Evolutionary conservation across 441 rosid genomes (phyloP).

Genomic region (Oxalis stricta): DNA sequence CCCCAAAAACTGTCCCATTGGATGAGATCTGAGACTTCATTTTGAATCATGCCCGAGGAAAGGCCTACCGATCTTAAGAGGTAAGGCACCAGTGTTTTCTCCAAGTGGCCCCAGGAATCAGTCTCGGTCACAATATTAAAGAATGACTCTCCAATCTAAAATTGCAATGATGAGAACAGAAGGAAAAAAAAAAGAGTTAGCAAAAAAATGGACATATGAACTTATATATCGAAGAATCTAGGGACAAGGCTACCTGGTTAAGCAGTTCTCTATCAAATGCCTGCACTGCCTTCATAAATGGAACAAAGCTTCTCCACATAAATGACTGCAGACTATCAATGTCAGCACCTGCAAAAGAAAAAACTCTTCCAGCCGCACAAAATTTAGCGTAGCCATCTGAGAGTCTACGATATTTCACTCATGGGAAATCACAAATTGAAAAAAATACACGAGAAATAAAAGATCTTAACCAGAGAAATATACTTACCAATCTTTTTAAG

Average conservation of each 20-base stretch:
- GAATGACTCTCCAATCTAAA: conserved; percentile 51
- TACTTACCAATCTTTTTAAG: conserved; percentile 50
- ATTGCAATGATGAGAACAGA: conserved; percentile 16
- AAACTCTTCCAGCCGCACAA: no score
- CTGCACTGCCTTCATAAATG: conserved; percentile 47
- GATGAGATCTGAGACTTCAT: conserved; percentile 32
- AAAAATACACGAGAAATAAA: neutral
- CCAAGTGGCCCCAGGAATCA: conserved; percentile 44
- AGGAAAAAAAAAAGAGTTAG: conserved; percentile 9
- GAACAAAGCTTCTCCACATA: conserved; percentile 63
- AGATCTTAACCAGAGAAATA: neutral
- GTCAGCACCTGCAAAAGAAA: conserved; percentile 25
- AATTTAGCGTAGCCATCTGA: no score
- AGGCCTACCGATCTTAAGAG: conserved; percentile 46
- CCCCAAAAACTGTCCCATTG: conserved; percentile 23
- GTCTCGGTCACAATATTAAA: conserved; percentile 46
- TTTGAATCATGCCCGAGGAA: conserved; percentile 36
- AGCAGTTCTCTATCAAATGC: conserved; percentile 51
- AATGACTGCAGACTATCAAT: conserved; percentile 38
- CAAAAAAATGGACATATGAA: conserved; percentile 5
- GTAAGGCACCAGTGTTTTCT: conserved; percentile 62
- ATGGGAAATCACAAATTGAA: neutral
- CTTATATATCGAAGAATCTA: conserved; percentile 1
- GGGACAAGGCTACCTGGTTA: conserved; percentile 41
- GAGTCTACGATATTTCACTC: conserved; percentile 8